Evolutionary conservation across 441 rosid species (phyloP).

Genomic region (Daphne laureola): DNA sequence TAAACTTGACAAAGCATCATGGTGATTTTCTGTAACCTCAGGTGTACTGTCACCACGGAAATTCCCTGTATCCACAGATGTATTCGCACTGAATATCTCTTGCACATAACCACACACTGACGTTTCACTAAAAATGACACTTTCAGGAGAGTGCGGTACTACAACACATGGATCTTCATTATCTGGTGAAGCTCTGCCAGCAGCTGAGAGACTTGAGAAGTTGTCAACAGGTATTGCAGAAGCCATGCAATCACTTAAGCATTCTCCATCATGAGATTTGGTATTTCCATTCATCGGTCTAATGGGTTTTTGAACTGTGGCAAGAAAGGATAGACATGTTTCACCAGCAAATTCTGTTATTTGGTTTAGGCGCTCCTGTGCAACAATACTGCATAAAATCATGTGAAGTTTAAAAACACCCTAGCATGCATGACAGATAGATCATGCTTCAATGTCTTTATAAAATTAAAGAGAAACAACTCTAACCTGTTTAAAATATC

Average conservation of each 20-base stretch:
- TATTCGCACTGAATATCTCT: constrained; percentile 49
- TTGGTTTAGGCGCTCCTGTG: constrained; percentile 94
- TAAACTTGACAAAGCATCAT: constrained; percentile 22
- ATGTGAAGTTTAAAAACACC: constrained; percentile 7
- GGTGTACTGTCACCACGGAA: constrained; percentile 33
- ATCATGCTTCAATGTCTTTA: not conserved
- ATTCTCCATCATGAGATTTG: constrained; percentile 31
- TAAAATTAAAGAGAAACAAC: constrained; percentile 13
- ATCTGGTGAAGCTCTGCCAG: constrained; percentile 64
- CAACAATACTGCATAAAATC: constrained; percentile 70
- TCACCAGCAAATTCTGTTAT: constrained; percentile 77
- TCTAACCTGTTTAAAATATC: constrained; percentile 91
- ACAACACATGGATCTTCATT: constrained; percentile 41
- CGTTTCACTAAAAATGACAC: constrained; percentile 48
- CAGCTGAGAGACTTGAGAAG: constrained; percentile 36
- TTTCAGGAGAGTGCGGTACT: constrained; percentile 59
- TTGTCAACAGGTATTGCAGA: constrained; percentile 77
- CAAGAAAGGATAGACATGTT: constrained; percentile 43
- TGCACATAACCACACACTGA: constrained; percentile 50
- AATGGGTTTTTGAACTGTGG: constrained; percentile 31
- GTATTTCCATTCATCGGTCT: constrained; percentile 30
- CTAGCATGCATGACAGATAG: not conserved
- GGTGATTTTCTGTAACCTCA: constrained; percentile 40
- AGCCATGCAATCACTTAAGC: constrained; percentile 44
- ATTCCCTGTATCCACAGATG: constrained; percentile 54